These are phyloP conservation scores for Cenchrus fungigraminus DNA, from an alignment of 176 grass and related monocot genomes.

Conservation along the genomic window DNA sequence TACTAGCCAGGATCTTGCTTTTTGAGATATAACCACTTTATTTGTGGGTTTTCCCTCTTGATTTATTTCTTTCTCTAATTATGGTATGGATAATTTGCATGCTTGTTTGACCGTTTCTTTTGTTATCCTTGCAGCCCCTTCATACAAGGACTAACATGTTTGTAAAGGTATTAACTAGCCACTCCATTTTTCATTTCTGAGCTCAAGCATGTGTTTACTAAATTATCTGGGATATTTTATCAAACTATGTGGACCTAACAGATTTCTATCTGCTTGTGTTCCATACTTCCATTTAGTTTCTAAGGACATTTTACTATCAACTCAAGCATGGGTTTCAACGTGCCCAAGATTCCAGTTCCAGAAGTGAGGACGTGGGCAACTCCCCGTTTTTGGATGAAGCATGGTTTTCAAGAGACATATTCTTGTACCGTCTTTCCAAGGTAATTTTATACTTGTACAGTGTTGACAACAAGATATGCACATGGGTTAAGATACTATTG, in stretches of 20 bases:
- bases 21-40: not conserved
- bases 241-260: not conserved
- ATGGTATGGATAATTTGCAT: not conserved
- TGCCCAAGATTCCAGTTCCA: conserved; percentile 43
- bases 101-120: conserved; percentile 27
- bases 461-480: not conserved
- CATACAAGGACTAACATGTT: conserved; percentile 85
- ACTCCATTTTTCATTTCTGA: conserved; percentile 13
- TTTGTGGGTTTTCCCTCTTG: no score
- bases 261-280: not conserved
- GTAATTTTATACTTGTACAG: conserved; percentile 56
- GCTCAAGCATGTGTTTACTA: conserved; percentile 21
- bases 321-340: conserved; percentile 75
- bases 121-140: conserved; percentile 68
- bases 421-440: conserved; percentile 86
- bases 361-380: conserved; percentile 32
- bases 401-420: conserved; percentile 83
- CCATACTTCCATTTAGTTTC: conserved; percentile 70
- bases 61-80: not conserved
- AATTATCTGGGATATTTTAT: conserved; percentile 12
- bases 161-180: conserved; percentile 60
- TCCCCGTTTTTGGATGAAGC: conserved; percentile 80
- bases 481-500: not conserved
- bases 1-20: not conserved
- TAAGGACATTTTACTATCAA: conserved; percentile 77